These are phyloP conservation scores for Debaryomyces tyrocola DNA, from an alignment of 805 yeast species.

Conservation along the genomic window DNA sequence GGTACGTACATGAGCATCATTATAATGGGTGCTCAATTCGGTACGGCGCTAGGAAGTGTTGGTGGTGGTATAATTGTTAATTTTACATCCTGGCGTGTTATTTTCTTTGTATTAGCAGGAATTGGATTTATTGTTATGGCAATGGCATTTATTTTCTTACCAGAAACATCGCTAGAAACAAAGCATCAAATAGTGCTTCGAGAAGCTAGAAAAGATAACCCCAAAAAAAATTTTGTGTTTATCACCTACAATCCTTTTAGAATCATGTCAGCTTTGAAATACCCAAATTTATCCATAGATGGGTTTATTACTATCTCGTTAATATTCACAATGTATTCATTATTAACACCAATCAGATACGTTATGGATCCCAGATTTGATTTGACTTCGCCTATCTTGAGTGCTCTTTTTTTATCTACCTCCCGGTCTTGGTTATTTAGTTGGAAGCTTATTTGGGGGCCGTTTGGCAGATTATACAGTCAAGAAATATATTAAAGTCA, in stretches of 20 bases:
- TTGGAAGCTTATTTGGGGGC: conserved; percentile 55
- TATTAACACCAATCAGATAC: conserved; percentile 51
- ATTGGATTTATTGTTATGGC: conserved; percentile 36
- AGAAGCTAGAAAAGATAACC: conserved; percentile 15
- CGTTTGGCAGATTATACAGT: conserved; percentile 51
- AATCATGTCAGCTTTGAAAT: conserved; percentile 41
- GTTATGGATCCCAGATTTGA: conserved; percentile 57
- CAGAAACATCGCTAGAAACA: conserved; percentile 44
- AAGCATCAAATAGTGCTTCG: conserved; percentile 12
- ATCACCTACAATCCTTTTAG: conserved; percentile 47
- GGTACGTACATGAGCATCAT: conserved; percentile 53
- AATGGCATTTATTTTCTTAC: conserved; percentile 39
- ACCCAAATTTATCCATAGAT: conserved; percentile 44
- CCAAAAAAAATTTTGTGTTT: conserved; percentile 39
- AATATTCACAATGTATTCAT: conserved; percentile 49
- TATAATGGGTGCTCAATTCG: conserved; percentile 52
- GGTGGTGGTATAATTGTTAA: conserved; percentile 54
- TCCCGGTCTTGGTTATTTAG: conserved; percentile 55
- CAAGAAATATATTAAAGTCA: conserved; percentile 38
- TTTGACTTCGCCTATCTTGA: conserved; percentile 46
- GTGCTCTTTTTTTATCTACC: conserved; percentile 57
- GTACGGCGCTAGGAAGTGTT: conserved; percentile 54
- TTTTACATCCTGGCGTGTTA: conserved; percentile 52
- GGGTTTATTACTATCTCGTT: conserved; percentile 42
- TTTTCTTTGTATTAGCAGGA: conserved; percentile 50